Evolutionary conservation across 257 asterid species (phyloP).

Genomic region (Gardenia jasminoides): DNA sequence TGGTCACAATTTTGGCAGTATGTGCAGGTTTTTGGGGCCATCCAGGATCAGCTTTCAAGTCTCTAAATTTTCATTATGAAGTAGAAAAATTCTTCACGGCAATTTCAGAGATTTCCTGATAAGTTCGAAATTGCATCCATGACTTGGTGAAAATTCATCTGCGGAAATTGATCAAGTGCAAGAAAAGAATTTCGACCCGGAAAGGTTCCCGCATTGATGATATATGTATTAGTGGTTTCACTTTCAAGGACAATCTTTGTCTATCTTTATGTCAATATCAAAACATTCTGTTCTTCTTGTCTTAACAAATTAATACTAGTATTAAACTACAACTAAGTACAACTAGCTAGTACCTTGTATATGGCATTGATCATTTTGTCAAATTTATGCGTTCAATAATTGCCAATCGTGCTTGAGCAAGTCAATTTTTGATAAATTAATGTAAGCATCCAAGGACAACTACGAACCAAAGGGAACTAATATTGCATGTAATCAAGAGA

Average conservation of each 20-base stretch:
- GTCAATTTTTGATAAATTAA: background rate
- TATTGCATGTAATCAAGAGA: background rate
- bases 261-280: constrained; percentile 28
- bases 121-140: constrained; percentile 38
- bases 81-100: constrained; percentile 32
- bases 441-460: background rate
- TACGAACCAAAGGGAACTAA: no score
- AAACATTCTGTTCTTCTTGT: constrained; percentile 25
- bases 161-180: constrained; percentile 2
- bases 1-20: constrained; percentile 45
- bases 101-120: constrained; percentile 32
- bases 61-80: constrained; percentile 26
- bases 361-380: background rate
- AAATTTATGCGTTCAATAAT: no score
- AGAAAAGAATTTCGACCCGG: background rate
- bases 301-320: background rate
- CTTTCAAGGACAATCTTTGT: constrained; percentile 25
- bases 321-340: background rate
- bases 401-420: background rate
- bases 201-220: constrained; percentile 14
- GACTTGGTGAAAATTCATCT: constrained; percentile 19
- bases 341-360: background rate
- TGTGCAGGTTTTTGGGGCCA: constrained; percentile 47
- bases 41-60: constrained; percentile 34
- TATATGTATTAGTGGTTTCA: background rate